Base-by-base conservation (phyloP, 2,329 filamentous ascomycete genomes). In the Botrytis fabae region DNA sequence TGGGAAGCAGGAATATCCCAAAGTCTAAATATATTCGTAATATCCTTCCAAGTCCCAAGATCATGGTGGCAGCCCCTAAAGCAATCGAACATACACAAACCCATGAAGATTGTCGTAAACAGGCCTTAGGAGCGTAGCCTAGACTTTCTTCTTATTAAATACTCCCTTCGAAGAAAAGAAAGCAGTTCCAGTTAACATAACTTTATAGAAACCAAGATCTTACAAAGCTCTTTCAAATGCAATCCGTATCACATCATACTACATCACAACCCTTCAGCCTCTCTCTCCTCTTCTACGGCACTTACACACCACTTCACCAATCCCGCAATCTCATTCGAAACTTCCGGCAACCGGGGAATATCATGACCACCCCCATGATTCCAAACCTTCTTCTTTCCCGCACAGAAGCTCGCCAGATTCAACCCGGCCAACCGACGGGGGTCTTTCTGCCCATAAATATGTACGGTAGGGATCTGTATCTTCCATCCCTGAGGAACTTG, bases 291-390 rank as follows among this genome's bases (percentile, higher is more conserved):
- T 20, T 40, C 62, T 2, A 64, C 63, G 4, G 51, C 68, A 63
- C 38, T 32, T 35, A 54, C 40, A 32, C 70, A 65, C 75, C 75
- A 77, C 57, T 70, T 44, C 40, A 77, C 70, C 38, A 77, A 54
- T 12, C 42, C 77, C 14, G 80, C 81, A 69, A 84, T 80, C 12
- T 75, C 73, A 28, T 76, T 73, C 54, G 78, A 81, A 28, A 83
- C 82, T 25, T 22, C 72, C 16, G 74, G 74, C 9, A 68, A 79
- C 46, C 83, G 77, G 14, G 83, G 83, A 74, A 85, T 83, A 73
- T 84, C 83, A 80, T 85, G 83, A 0, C 83, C 83, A 10, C 83
- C 83, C 0, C 78, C 79, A 77, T 84, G 83, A 73, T 84, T 78
- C 76, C 80, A 84, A 42, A 76, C 80, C 38, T 80, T 78, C n/a